phyloP scores from a whole-genome alignment of 2,329 filamentous ascomycete species.

The Byssoonygena ceratinophila region DNA sequence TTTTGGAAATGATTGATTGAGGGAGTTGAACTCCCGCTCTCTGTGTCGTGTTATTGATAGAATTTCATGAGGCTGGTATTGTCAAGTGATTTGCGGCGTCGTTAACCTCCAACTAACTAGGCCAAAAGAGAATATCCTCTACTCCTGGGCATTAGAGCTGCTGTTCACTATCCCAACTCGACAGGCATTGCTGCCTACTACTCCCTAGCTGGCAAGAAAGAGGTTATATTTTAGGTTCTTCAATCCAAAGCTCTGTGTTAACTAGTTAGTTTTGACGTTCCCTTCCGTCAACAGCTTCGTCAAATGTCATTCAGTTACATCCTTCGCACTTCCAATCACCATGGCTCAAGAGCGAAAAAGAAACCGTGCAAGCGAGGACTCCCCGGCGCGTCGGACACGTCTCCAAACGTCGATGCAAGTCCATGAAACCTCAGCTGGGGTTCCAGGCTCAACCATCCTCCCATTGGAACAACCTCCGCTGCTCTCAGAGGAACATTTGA shows the following conservation, averaged over 20 bases:
- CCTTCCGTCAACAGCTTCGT: not conserved
- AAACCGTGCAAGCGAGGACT: not conserved
- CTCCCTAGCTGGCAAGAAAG: no score
- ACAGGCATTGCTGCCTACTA: no score
- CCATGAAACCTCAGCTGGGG: not conserved
- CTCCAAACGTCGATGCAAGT: not conserved
- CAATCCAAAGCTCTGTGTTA: no score
- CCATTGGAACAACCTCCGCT: not conserved
- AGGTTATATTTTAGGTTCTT: no score
- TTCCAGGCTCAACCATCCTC: not conserved
- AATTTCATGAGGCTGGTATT: no score
- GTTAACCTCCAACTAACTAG: no score
- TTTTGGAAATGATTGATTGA: slow-evolving; percentile 9
- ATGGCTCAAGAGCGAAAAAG: not conserved
- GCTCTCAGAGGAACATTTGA: not conserved
- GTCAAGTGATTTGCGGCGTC: no score
- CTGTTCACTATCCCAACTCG: no score
- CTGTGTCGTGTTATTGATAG: not conserved
- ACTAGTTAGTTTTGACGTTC: not conserved
- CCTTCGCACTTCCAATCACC: not conserved
- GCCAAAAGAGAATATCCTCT: no score
- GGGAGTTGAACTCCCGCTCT: not conserved
- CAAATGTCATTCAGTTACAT: not conserved
- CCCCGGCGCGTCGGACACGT: not conserved
- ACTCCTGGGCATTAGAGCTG: no score